phyloP scores from a whole-genome alignment of 2,329 filamentous ascomycete species.

The Ophioceras dolichostomum region DNA sequence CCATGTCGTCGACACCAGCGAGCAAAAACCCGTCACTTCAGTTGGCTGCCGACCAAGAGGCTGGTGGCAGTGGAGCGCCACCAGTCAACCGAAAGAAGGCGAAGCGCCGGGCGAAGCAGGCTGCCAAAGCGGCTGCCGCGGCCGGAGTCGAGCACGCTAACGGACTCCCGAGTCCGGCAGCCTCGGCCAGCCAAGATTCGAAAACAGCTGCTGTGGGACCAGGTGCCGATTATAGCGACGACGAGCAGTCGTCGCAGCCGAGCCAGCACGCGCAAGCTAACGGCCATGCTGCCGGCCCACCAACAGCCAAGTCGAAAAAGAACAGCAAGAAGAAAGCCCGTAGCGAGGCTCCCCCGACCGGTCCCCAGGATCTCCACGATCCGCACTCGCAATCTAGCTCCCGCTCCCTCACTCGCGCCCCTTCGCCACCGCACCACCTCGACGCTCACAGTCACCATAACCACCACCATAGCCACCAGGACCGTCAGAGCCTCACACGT shows the following conservation, averaged over 20 bases:
- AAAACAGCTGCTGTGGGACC: slow-evolving; percentile 33
- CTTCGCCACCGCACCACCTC: slow-evolving; percentile 10
- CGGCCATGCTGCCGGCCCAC: slow-evolving; percentile 10
- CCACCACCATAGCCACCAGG: slow-evolving; percentile 22
- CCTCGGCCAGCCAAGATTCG: slow-evolving; percentile 13
- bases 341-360: no score
- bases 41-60: no score
- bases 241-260: slow-evolving; percentile 33
- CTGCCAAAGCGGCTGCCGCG: slow-evolving; percentile 50
- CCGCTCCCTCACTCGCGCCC: no score
- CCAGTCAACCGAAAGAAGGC: slow-evolving; percentile 86
- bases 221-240: slow-evolving; percentile 44
- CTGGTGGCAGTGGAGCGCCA: no score
- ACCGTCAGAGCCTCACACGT: slow-evolving; percentile 15
- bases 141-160: slow-evolving; percentile 19
- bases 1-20: slow-evolving; percentile 16
- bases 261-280: slow-evolving; percentile 22
- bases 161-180: slow-evolving; percentile 25
- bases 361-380: no score
- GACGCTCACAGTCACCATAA: slow-evolving; percentile 5
- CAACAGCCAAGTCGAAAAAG: slow-evolving; percentile 39
- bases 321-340: slow-evolving; percentile 57
- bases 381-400: no score
- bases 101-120: slow-evolving; percentile 80
- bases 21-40: slow-evolving; percentile 3